These are phyloP conservation scores for Penicillium bovifimosum DNA, from an alignment of 495 filamentous ascomycete species.

Conservation along the genomic window DNA sequence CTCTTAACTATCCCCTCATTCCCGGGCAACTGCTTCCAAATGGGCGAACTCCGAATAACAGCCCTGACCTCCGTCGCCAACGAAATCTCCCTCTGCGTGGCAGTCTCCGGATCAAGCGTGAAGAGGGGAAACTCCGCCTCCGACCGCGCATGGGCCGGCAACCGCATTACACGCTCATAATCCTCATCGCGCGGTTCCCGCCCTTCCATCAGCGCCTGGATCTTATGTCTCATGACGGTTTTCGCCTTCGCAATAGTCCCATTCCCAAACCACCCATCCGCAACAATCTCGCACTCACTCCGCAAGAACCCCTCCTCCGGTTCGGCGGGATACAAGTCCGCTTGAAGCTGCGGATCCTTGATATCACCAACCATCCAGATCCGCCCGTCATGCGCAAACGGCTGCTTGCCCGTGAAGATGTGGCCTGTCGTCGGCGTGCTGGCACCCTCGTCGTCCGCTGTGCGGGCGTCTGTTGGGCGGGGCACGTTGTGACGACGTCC, in stretches of 20 bases:
- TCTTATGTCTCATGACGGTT: slow-evolving; percentile 80
- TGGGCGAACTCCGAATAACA: slow-evolving; percentile 34
- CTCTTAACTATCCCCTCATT: slow-evolving; percentile 9
- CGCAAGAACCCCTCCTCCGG: slow-evolving; percentile 30
- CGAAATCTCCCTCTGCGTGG: slow-evolving; percentile 24
- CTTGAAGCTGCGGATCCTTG: slow-evolving; percentile 50
- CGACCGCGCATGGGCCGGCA: slow-evolving; percentile 40
- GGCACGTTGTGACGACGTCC: slow-evolving; percentile 38
- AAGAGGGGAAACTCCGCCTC: slow-evolving; percentile 28
- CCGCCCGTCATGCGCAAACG: slow-evolving; percentile 65
- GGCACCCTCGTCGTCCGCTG: neutral
- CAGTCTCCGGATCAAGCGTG: slow-evolving; percentile 25
- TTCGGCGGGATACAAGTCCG: slow-evolving; percentile 22
- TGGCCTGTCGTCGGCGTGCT: slow-evolving; percentile 36
- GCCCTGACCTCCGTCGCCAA: slow-evolving; percentile 38
- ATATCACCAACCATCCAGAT: slow-evolving; percentile 95
- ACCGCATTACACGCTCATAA: slow-evolving; percentile 35
- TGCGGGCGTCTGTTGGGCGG: slow-evolving; percentile 11
- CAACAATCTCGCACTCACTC: slow-evolving; percentile 48
- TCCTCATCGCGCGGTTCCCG: slow-evolving; percentile 43
- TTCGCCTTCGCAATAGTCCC: slow-evolving; percentile 75
- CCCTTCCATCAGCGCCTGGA: slow-evolving; percentile 44
- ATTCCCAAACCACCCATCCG: slow-evolving; percentile 75
- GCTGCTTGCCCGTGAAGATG: slow-evolving; percentile 69
- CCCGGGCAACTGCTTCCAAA: slow-evolving; percentile 27